phyloP scores from a whole-genome alignment of 2,329 filamentous ascomycete species.

The Penicillium corylophilum region DNA sequence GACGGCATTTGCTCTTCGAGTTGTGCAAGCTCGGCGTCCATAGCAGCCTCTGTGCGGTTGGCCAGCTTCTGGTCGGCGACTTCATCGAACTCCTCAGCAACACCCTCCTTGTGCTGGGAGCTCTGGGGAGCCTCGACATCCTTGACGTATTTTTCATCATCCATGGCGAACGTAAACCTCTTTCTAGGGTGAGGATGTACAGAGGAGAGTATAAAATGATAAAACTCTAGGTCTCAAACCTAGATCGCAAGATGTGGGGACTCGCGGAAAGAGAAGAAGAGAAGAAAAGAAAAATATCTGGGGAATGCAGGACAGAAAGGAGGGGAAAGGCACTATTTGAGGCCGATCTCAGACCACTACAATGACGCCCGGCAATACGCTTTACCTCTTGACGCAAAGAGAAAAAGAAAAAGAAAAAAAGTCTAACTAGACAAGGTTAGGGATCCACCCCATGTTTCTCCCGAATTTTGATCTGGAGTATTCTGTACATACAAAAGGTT shows the following conservation, averaged over 20 bases:
- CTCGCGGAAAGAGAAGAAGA: not conserved
- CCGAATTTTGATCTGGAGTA: conserved; percentile 9
- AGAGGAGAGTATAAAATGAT: not conserved
- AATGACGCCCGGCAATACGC: conserved; percentile 11
- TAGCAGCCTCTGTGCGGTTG: conserved; percentile 29
- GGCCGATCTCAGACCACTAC: conserved; percentile 8
- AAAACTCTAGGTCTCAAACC: not conserved
- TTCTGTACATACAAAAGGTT: not conserved
- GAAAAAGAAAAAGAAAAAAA: conserved; percentile 6
- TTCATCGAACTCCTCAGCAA: conserved; percentile 29
- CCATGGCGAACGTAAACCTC: conserved; percentile 11
- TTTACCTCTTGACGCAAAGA: conserved; percentile 9
- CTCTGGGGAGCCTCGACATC: conserved; percentile 27
- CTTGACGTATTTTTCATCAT: conserved; percentile 27
- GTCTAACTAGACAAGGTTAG: conserved; percentile 5
- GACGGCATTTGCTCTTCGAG: conserved; percentile 29
- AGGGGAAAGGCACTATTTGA: conserved; percentile 21
- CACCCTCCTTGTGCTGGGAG: conserved; percentile 24
- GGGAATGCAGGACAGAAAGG: not conserved
- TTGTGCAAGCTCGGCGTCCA: conserved; percentile 31
- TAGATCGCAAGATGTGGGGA: not conserved
- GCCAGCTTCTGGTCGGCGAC: conserved; percentile 24
- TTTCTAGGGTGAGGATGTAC: not conserved
- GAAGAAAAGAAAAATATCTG: not conserved
- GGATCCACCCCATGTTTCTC: conserved; percentile 8